Conservation (phyloP, 2,329 filamentous ascomycete species). For the Elsinoe batatas region DNA sequence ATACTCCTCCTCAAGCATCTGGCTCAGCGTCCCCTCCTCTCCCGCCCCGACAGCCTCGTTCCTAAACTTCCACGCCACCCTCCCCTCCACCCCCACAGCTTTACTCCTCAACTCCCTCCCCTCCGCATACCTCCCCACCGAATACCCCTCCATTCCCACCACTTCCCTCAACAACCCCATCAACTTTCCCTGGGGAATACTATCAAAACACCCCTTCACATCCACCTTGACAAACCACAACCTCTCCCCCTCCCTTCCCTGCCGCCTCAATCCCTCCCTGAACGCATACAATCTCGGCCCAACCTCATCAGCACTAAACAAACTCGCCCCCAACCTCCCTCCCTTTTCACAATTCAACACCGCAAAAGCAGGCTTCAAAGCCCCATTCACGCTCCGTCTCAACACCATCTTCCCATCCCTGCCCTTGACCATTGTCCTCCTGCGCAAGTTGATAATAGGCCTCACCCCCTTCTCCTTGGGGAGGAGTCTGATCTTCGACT, state of each 20-base stretch:
- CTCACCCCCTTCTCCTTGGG: constrained; percentile 70
- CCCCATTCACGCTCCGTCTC: constrained; percentile 57
- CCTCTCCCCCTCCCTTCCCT: constrained; percentile 28
- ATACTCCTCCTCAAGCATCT: constrained; percentile 20
- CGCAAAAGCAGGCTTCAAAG: constrained; percentile 64
- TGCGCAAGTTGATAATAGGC: constrained; percentile 77
- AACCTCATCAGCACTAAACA: constrained; percentile 75
- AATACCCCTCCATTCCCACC: constrained; percentile 54
- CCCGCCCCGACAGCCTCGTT: constrained; percentile 29
- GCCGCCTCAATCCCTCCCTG: constrained; percentile 39
- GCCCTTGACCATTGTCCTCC: constrained; percentile 46
- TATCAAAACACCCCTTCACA: constrained; percentile 87
- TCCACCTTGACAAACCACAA: constrained; percentile 90
- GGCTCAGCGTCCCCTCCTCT: constrained; percentile 24
- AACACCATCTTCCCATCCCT: constrained; percentile 44
- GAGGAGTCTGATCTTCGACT: constrained; percentile 67
- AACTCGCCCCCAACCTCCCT: constrained; percentile 59
- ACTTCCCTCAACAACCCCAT: constrained; percentile 53
- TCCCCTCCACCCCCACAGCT: constrained; percentile 26
- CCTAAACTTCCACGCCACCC: constrained; percentile 32
- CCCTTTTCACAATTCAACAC: constrained; percentile 73
- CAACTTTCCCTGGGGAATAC: constrained; percentile 73
- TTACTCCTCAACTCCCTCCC: constrained; percentile 43
- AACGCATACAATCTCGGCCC: constrained; percentile 64
- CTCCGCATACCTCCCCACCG: constrained; percentile 64